phyloP scores from a whole-genome alignment of 805 yeast genomes.

The Grigorovia humatica region DNA sequence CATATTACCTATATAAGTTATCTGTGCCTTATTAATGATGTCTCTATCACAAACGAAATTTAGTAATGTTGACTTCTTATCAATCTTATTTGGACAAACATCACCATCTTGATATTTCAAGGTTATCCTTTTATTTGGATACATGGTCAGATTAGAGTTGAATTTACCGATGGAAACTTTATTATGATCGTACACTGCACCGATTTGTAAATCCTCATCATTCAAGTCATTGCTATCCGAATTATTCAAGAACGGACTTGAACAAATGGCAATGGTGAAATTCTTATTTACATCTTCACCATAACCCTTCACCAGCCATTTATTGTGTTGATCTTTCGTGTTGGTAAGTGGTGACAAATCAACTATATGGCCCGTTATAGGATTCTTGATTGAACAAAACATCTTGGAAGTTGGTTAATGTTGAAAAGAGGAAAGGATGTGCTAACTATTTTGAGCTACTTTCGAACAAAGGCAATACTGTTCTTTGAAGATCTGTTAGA shows the following conservation, averaged over 20 bases:
- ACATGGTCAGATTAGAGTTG: constrained; percentile 52
- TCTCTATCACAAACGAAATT: constrained; percentile 76
- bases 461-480: too few species aligned
- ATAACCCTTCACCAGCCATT: constrained; percentile 60
- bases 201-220: too few species aligned
- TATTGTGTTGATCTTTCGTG: neutral
- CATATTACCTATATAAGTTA: constrained; percentile 58
- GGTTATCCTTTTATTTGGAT: constrained; percentile 46
- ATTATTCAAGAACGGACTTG: constrained; percentile 34
- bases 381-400: constrained; percentile 27
- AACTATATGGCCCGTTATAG: constrained; percentile 23
- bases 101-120: constrained; percentile 65
- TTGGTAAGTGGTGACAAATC: constrained; percentile 25
- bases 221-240: neutral
- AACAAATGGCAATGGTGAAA: constrained; percentile 65
- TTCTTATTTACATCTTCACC: constrained; percentile 56
- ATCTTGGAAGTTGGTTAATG: neutral
- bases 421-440: too few species aligned
- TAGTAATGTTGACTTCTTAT: constrained; percentile 52
- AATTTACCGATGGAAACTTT: constrained; percentile 49
- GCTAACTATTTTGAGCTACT: too few species aligned
- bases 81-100: constrained; percentile 44
- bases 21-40: constrained; percentile 49
- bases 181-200: neutral
- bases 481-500: neutral